A percentile compares a stretch with the other conserved stretches of the same genome.
These are phyloP conservation scores for Fusarium liriodendri DNA, from an alignment of 2,329 filamentous ascomycete species.

Conservation along the genomic window DNA sequence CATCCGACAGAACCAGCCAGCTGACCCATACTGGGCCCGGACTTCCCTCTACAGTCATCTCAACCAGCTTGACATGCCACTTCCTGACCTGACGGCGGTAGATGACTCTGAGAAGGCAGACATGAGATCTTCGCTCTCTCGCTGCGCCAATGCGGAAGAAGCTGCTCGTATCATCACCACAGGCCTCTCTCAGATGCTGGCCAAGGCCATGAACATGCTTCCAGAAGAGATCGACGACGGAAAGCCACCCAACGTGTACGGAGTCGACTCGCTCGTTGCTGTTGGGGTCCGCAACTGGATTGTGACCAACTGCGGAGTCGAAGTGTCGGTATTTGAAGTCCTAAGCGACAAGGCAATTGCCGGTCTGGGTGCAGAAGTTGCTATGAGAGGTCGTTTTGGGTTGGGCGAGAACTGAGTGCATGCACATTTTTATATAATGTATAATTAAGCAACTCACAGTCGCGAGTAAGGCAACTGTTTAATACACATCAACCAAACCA, in stretches of 20 bases:
- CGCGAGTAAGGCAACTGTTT: neutral
- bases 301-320: constrained; percentile 54
- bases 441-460: too few relatives aligned
- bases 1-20: constrained; percentile 61
- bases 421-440: too few relatives aligned
- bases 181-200: constrained; percentile 55
- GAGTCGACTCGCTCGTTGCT: constrained; percentile 64
- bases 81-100: constrained; percentile 40
- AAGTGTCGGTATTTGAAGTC: constrained; percentile 61
- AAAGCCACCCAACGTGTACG: constrained; percentile 57
- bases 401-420: constrained; percentile 12
- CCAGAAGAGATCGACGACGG: constrained; percentile 57
- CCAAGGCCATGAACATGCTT: constrained; percentile 58
- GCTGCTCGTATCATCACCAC: constrained; percentile 50
- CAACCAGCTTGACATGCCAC: constrained; percentile 59
- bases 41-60: constrained; percentile 62
- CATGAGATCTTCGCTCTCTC: constrained; percentile 49
- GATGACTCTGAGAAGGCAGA: constrained; percentile 32
- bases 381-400: constrained; percentile 47
- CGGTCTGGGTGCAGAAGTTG: constrained; percentile 52
- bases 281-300: constrained; percentile 66
- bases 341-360: constrained; percentile 56
- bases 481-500: neutral
- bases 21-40: constrained; percentile 66
- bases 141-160: constrained; percentile 41